These are phyloP conservation scores for Zelonia costaricensis DNA, from an alignment of 208 protist genomes.

Conservation along the genomic window DNA sequence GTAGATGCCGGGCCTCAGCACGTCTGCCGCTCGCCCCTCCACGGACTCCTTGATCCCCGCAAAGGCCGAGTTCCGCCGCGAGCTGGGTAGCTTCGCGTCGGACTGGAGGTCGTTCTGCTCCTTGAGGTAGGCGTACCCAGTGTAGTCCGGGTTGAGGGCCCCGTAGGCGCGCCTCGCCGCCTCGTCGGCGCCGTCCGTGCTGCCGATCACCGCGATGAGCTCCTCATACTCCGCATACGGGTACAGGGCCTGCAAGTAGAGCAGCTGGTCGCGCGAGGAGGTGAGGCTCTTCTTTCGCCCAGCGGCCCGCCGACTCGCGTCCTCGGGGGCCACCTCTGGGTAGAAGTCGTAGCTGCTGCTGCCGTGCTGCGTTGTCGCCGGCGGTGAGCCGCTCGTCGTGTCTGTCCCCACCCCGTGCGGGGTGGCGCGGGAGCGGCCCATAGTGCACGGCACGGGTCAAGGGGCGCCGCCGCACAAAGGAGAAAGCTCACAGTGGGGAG, in stretches of 20 bases:
- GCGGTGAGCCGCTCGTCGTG: not conserved
- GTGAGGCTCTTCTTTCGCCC: conserved; percentile 9
- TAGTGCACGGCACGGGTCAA: not conserved
- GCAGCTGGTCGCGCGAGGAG: conserved; percentile 26
- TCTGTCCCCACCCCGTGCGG: not conserved
- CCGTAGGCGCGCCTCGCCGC: conserved; percentile 46
- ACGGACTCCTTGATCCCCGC: conserved; percentile 36
- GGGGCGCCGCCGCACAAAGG: not conserved
- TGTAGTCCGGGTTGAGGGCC: conserved; percentile 55
- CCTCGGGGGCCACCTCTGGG: conserved; percentile 9
- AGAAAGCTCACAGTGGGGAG: too few relatives aligned
- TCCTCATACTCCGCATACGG: conserved; percentile 53
- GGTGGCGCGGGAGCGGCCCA: not conserved
- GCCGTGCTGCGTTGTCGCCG: not conserved
- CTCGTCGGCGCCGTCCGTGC: conserved; percentile 38
- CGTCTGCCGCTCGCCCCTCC: conserved; percentile 30
- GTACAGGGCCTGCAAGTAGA: conserved; percentile 66
- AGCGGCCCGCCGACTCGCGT: not conserved
- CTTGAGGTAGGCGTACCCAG: conserved; percentile 40
- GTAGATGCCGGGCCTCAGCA: conserved; percentile 23
- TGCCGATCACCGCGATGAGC: conserved; percentile 24
- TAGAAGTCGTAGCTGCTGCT: conserved; percentile 9
- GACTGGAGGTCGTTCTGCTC: conserved; percentile 30
- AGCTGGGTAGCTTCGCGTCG: conserved; percentile 13
- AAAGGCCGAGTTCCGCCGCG: conserved; percentile 35